These are phyloP conservation scores for Leccinum aurantiacum DNA, from an alignment of 768 basidiomycete species.

Conservation along the genomic window DNA sequence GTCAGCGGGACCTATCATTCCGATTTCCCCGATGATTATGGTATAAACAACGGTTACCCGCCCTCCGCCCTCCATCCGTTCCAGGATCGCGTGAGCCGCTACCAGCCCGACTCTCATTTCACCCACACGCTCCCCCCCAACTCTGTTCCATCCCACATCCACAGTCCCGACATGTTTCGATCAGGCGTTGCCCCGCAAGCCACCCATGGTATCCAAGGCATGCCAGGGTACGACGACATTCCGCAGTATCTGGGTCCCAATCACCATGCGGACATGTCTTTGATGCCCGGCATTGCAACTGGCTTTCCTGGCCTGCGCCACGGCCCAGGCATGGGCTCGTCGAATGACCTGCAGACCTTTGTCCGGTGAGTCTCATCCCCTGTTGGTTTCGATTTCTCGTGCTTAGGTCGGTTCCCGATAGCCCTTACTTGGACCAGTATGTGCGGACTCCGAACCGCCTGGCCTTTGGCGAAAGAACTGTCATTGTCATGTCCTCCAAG, in stretches of 20 bases:
- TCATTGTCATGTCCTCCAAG: constrained; percentile 97
- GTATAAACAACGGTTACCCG: constrained; percentile 47
- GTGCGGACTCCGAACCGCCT: constrained; percentile 82
- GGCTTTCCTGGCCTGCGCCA: constrained; percentile 66
- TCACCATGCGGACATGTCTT: constrained; percentile 55
- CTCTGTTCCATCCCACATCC: constrained; percentile 51
- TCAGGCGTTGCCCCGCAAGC: constrained; percentile 66
- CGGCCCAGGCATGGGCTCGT: constrained; percentile 54
- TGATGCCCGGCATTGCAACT: constrained; percentile 63
- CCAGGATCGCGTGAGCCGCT: constrained; percentile 57
- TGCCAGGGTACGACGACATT: constrained; percentile 58
- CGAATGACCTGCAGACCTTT: constrained; percentile 76
- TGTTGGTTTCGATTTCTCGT: constrained; percentile 19
- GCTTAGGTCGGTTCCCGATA: constrained; percentile 30
- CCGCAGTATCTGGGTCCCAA: constrained; percentile 52
- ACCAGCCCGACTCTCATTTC: constrained; percentile 55
- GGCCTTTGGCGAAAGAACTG: constrained; percentile 88
- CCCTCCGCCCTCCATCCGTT: constrained; percentile 56
- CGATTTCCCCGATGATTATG: constrained; percentile 68
- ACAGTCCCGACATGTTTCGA: constrained; percentile 57
- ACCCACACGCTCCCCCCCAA: constrained; percentile 42
- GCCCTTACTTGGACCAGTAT: constrained; percentile 84
- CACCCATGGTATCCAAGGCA: constrained; percentile 58
- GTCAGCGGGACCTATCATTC: constrained; percentile 48
- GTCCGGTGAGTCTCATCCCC: constrained; percentile 54